These are phyloP conservation scores for Guadua angustifolia DNA, from an alignment of 176 grass and related monocot genomes.

Conservation along the genomic window DNA sequence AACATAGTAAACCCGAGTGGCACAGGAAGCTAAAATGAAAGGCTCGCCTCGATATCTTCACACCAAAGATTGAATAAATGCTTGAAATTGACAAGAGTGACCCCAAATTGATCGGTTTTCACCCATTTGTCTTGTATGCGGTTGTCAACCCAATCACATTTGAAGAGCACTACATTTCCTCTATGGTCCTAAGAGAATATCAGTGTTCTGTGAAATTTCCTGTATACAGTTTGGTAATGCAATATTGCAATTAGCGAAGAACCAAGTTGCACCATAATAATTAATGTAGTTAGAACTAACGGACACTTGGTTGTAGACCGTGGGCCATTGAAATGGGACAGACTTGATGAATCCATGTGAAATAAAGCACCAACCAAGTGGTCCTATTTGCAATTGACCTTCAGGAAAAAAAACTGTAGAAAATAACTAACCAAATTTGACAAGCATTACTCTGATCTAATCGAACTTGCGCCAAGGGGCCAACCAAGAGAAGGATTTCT, in stretches of 20 bases:
- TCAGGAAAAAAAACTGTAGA: constrained; percentile 3
- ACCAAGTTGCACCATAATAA: background rate
- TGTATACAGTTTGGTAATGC: background rate
- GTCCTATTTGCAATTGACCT: constrained; percentile 19
- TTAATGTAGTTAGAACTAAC: background rate
- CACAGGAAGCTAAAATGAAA: too few relatives aligned
- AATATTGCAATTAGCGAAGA: background rate
- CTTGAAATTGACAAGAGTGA: too few relatives aligned
- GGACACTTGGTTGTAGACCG: background rate
- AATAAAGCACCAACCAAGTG: constrained; percentile 35
- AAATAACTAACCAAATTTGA: constrained; percentile 5
- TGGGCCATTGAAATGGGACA: constrained; percentile 13
- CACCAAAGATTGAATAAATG: too few relatives aligned
- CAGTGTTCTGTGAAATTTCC: background rate
- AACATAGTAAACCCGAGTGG: too few relatives aligned
- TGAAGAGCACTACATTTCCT: too few relatives aligned
- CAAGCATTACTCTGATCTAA: constrained; percentile 4
- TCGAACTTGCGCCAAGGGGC: constrained; percentile 17
- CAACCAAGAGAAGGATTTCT: background rate
- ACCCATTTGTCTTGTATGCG: too few relatives aligned
- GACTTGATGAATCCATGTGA: constrained; percentile 43
- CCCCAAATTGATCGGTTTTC: too few relatives aligned
- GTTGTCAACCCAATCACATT: too few relatives aligned
- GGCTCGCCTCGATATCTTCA: too few relatives aligned
- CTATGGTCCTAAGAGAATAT: background rate